These are phyloP conservation scores for Inonotus obliquus DNA, from an alignment of 1,284 basidiomycete genomes.

Conservation along the genomic window DNA sequence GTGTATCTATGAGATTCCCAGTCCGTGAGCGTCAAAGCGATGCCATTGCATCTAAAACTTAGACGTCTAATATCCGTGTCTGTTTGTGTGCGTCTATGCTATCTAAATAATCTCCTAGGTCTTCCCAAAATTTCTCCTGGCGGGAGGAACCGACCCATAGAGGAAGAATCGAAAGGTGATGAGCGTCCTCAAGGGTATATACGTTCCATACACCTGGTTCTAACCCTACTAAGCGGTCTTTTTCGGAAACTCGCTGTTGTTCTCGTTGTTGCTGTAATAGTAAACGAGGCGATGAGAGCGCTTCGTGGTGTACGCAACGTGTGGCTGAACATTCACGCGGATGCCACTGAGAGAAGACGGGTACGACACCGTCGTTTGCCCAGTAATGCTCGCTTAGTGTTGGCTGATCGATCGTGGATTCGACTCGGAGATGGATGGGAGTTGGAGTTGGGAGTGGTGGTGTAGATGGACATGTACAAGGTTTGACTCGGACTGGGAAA, in stretches of 20 bases:
- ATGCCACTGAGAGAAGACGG: conserved; percentile 51
- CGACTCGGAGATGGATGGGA: neutral
- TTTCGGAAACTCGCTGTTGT: neutral
- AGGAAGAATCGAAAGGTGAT: conserved; percentile 41
- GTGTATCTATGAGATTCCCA: neutral
- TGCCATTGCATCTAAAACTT: neutral
- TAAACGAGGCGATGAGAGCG: neutral
- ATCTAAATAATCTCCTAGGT: conserved; percentile 35
- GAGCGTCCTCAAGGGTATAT: conserved; percentile 30
- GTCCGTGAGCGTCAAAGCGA: neutral
- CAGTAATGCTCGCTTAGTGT: conserved; percentile 26
- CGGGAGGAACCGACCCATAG: conserved; percentile 33
- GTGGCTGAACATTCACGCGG: conserved; percentile 40
- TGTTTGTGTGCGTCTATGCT: conserved; percentile 25
- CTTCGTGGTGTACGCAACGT: conserved; percentile 22
- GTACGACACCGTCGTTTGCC: conserved; percentile 47
- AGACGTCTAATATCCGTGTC: neutral
- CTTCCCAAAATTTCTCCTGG: conserved; percentile 38
- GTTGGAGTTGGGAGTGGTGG: no score
- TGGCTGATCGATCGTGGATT: neutral
- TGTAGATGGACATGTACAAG: no score
- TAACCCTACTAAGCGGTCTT: conserved; percentile 19
- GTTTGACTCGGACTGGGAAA: neutral
- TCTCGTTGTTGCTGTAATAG: neutral
- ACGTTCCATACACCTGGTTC: conserved; percentile 43